phyloP scores from a whole-genome alignment of 768 basidiomycete genomes.

The Boletus huronensis region DNA sequence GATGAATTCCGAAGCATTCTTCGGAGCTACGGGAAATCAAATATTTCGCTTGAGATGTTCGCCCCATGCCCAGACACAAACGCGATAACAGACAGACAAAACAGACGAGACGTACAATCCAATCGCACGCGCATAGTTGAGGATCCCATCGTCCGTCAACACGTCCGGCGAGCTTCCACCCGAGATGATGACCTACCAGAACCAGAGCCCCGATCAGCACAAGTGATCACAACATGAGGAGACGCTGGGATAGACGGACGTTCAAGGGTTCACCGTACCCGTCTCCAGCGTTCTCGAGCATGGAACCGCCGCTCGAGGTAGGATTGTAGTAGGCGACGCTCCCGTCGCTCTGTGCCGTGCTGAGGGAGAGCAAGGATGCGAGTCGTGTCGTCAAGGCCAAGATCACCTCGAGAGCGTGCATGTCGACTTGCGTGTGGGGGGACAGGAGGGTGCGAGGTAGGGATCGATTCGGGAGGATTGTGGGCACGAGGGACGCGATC shows the following conservation, averaged over 20 bases:
- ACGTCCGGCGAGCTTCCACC: constrained; percentile 55
- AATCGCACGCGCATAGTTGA: constrained; percentile 59
- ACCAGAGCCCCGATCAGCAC: not conserved
- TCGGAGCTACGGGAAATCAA: constrained; percentile 26
- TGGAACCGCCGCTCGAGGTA: constrained; percentile 37
- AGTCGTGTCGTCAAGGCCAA: not conserved
- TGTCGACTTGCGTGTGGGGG: not conserved
- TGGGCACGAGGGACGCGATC: not conserved
- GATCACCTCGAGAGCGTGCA: constrained; percentile 5
- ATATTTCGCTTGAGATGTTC: not conserved
- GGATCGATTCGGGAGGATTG: not conserved
- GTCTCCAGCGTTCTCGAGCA: constrained; percentile 37
- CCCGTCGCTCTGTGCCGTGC: not conserved
- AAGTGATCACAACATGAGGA: not conserved
- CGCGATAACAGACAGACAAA: not conserved
- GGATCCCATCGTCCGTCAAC: constrained; percentile 51
- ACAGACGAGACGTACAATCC: constrained; percentile 49
- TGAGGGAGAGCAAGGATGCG: not conserved
- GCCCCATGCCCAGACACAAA: not conserved
- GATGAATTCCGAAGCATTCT: constrained; percentile 39
- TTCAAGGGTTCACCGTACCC: constrained; percentile 46
- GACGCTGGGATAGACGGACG: constrained; percentile 21
- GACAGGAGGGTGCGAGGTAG: not conserved
- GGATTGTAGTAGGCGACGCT: constrained; percentile 36
- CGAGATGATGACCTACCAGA: constrained; percentile 56